phyloP scores from a whole-genome alignment of 495 filamentous ascomycete genomes.

The Hypoxylon intermedium region DNA sequence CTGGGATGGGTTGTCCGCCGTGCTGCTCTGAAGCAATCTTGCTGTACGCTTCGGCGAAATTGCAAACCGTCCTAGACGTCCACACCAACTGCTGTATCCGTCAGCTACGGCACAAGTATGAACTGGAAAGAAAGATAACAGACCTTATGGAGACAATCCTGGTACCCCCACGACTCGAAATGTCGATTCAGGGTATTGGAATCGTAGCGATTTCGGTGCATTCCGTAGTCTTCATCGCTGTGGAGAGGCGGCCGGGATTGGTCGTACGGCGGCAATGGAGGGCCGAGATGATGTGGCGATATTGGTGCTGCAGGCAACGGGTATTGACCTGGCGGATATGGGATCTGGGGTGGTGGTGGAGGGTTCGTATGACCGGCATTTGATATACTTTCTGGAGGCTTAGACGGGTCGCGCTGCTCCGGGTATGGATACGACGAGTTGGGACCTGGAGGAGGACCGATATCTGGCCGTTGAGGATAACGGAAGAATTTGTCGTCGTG shows the following conservation, averaged over 20 bases:
- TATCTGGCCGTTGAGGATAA: conserved; percentile 36
- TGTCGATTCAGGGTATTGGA: conserved; percentile 46
- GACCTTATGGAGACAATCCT: conserved; percentile 52
- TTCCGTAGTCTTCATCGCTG: conserved; percentile 49
- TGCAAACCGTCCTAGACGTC: conserved; percentile 52
- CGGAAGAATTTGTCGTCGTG: conserved; percentile 44
- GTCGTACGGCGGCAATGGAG: conserved; percentile 51
- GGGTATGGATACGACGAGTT: conserved; percentile 33
- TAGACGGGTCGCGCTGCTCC: conserved; percentile 35
- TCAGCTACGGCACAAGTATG: conserved; percentile 26
- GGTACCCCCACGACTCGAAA: conserved; percentile 52
- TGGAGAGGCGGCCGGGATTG: conserved; percentile 47
- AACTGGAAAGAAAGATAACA: conserved; percentile 14
- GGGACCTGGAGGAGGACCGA: conserved; percentile 35
- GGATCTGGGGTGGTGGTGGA: conserved; percentile 43
- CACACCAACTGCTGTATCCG: conserved; percentile 48
- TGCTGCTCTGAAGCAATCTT: conserved; percentile 58
- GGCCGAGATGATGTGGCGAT: conserved; percentile 47
- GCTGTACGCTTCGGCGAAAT: conserved; percentile 56
- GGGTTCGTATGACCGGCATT: conserved; percentile 29
- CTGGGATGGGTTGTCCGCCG: conserved; percentile 53
- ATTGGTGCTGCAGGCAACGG: conserved; percentile 53
- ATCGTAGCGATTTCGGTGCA: conserved; percentile 49
- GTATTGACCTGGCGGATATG: conserved; percentile 49
- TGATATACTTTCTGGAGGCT: conserved; percentile 30